Evolutionary conservation across 1,284 basidiomycete species (phyloP).

Genomic region (Ustilago crameri): DNA sequence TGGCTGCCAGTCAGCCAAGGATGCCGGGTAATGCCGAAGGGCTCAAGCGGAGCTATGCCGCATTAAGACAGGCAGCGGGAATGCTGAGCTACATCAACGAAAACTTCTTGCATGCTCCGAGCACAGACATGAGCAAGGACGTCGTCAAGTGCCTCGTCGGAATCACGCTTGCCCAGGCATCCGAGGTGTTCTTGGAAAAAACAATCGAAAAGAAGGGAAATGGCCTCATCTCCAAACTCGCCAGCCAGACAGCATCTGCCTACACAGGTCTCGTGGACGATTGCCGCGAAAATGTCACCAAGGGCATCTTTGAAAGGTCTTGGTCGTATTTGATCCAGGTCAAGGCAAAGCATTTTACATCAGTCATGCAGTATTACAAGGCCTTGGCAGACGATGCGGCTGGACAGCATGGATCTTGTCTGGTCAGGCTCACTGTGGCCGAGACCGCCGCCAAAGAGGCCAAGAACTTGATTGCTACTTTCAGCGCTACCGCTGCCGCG

Average conservation of each 20-base stretch:
- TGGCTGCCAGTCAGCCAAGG: constrained; percentile 80
- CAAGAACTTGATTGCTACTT: constrained; percentile 76
- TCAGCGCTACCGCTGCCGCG: constrained; percentile 79
- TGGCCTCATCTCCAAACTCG: constrained; percentile 84
- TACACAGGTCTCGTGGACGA: constrained; percentile 85
- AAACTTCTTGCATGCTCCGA: constrained; percentile 97
- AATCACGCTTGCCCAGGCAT: constrained; percentile 89
- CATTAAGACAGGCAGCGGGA: constrained; percentile 89
- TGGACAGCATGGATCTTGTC: constrained; percentile 84
- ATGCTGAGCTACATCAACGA: constrained; percentile 99
- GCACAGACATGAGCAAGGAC: constrained; percentile 93
- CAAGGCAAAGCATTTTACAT: constrained; percentile 89
- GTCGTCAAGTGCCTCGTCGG: constrained; percentile 91
- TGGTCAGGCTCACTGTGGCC: constrained; percentile 83
- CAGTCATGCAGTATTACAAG: constrained; percentile 87
- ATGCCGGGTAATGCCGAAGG: constrained; percentile 74
- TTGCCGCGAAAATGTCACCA: constrained; percentile 93
- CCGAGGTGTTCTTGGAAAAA: constrained; percentile 96
- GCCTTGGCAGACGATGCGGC: constrained; percentile 80
- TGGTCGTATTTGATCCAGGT: constrained; percentile 89
- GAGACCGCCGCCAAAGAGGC: constrained; percentile 88
- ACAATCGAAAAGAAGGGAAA: constrained; percentile 73
- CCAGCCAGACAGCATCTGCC: constrained; percentile 82
- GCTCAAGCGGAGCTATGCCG: constrained; percentile 92
- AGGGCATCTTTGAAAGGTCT: constrained; percentile 93